Conservation (phyloP, 2,329 filamentous ascomycete genomes). For the Colletotrichum sp. region DNA sequence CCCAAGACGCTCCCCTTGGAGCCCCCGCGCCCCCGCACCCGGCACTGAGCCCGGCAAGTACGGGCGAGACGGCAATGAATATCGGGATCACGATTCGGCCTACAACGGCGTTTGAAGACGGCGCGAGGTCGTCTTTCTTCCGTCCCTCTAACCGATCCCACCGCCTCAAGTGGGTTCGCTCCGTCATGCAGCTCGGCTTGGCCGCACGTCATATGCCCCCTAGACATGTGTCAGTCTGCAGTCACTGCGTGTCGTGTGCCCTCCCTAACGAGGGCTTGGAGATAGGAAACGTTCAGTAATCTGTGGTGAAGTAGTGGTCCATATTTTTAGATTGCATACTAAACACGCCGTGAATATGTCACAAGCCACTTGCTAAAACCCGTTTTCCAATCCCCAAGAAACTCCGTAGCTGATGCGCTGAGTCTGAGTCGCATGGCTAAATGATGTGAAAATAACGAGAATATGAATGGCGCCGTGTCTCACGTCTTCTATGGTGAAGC, state of each 20-base stretch:
- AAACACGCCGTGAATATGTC: background rate
- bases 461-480: background rate
- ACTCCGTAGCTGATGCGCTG: constrained; percentile 6
- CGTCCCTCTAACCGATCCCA: background rate
- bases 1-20: background rate
- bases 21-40: constrained; percentile 2
- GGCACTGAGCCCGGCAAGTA: constrained; percentile 12
- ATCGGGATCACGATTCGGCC: constrained; percentile 9
- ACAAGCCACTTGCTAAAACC: background rate
- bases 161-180: background rate
- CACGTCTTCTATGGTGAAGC: background rate
- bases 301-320: background rate
- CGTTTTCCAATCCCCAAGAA: background rate
- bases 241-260: background rate
- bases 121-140: background rate
- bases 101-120: background rate
- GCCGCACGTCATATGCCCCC: background rate
- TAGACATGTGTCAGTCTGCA: background rate
- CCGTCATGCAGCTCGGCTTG: background rate
- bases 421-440: background rate
- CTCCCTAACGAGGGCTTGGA: background rate
- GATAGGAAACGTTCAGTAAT: background rate
- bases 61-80: background rate
- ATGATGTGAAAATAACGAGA: background rate
- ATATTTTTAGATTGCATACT: background rate